Percentiles rank a stretch among this genome's conserved stretches.
Conservation (phyloP, 225 moss, liverwort and hornwort species). For the Bryoerythrophyllum caledonicum region DNA sequence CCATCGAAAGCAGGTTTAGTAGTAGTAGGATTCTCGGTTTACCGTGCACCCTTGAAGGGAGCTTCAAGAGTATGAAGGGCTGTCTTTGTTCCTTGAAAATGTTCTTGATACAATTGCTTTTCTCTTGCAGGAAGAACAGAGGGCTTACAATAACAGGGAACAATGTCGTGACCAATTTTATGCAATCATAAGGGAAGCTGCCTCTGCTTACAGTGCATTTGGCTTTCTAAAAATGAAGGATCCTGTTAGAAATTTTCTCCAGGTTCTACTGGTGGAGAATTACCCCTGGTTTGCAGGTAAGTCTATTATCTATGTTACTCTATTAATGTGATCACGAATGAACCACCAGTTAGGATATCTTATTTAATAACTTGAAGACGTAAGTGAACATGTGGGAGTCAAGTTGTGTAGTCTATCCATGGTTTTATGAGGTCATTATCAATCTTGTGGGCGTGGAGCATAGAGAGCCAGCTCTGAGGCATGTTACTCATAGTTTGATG, state of each 20-base stretch:
- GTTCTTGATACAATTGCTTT: constrained; percentile 21
- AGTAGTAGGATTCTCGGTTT: neutral
- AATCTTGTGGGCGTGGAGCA: constrained; percentile 13
- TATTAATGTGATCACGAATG: neutral
- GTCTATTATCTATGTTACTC: constrained; percentile 16
- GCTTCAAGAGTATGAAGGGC: neutral
- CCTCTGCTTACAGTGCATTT: constrained; percentile 67
- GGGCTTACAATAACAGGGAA: constrained; percentile 74
- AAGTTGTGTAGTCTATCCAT: constrained; percentile 8
- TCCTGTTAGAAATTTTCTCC: constrained; percentile 55
- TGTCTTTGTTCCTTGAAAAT: constrained; percentile 19
- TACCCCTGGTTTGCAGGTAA: constrained; percentile 76
- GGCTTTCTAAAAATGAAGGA: constrained; percentile 66
- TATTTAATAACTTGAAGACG: neutral
- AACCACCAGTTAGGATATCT: constrained; percentile 1
- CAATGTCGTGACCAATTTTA: constrained; percentile 76
- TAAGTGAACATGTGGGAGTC: neutral
- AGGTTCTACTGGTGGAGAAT: constrained; percentile 65
- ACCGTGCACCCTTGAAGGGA: constrained; percentile 14
- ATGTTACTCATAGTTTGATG: constrained; percentile 28
- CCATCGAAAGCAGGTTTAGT: neutral
- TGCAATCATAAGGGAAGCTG: constrained; percentile 63
- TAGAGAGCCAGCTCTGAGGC: constrained; percentile 16
- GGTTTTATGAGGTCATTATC: constrained; percentile 1
- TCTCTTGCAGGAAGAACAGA: constrained; percentile 63